Percentiles rank a stretch among this genome's conserved stretches.
Conservation (phyloP, 176 grass and related monocot genomes). For the Zoysia pacifica region DNA sequence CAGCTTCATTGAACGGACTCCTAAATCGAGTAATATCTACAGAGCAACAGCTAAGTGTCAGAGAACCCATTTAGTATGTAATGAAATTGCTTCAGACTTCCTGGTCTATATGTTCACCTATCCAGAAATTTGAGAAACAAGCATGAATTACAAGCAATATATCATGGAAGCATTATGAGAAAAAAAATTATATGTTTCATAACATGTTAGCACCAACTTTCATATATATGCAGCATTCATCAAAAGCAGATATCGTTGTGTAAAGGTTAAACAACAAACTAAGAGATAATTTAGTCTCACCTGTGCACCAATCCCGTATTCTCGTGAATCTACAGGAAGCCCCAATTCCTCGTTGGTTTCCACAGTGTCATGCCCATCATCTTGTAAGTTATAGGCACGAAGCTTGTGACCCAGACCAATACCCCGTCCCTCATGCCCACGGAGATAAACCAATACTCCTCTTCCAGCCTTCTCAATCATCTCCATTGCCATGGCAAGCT, state of each 20-base stretch:
- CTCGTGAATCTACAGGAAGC: constrained; percentile 70
- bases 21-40: constrained; percentile 76
- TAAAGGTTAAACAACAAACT: not conserved
- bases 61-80: not conserved
- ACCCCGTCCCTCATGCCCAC: constrained; percentile 81
- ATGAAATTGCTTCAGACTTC: not conserved
- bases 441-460: constrained; percentile 77
- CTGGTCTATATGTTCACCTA: not conserved
- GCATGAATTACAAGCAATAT: not conserved
- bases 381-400: constrained; percentile 76
- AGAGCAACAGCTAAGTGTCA: constrained; percentile 26
- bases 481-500: constrained; percentile 76
- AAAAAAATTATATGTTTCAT: no score
- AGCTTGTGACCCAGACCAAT: constrained; percentile 80
- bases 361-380: constrained; percentile 67
- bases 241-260: not conserved
- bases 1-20: constrained; percentile 81
- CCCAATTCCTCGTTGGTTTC: constrained; percentile 84
- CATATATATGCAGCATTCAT: not conserved
- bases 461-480: constrained; percentile 80
- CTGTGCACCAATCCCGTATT: constrained; percentile 85
- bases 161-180: no score
- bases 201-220: not conserved
- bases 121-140: not conserved
- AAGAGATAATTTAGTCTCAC: constrained; percentile 37